These are phyloP conservation scores for Barnettozyma populi DNA, from an alignment of 805 yeast genomes.

Conservation along the genomic window DNA sequence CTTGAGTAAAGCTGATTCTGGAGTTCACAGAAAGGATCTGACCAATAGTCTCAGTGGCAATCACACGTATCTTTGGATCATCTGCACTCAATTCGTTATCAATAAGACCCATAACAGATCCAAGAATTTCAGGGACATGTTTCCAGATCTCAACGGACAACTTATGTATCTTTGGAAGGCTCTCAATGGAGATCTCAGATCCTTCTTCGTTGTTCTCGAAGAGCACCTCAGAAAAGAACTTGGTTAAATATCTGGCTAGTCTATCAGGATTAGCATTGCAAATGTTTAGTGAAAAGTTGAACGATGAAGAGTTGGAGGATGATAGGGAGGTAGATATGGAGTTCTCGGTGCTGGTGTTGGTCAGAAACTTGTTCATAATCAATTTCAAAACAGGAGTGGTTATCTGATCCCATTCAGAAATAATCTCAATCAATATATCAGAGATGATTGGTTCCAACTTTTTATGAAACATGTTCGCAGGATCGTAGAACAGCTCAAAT, in stretches of 20 bases:
- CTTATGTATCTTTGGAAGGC: conserved; percentile 55
- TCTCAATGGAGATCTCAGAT: conserved; percentile 27
- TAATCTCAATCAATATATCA: conserved; percentile 68
- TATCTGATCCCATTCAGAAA: conserved; percentile 63
- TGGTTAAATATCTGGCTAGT: conserved; percentile 70
- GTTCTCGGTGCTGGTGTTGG: conserved; percentile 16
- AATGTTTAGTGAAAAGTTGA: conserved; percentile 57
- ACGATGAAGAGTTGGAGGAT: conserved; percentile 39
- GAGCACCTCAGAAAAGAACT: conserved; percentile 70
- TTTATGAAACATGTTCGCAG: conserved; percentile 42
- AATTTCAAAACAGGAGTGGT: conserved; percentile 56
- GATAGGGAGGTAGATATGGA: conserved; percentile 16
- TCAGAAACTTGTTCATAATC: conserved; percentile 59
- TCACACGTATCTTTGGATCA: conserved; percentile 50
- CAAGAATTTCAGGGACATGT: conserved; percentile 66
- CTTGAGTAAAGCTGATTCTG: conserved; percentile 49
- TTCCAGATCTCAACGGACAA: conserved; percentile 69
- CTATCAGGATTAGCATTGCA: conserved; percentile 69
- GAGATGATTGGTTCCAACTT: conserved; percentile 57
- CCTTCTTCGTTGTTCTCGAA: conserved; percentile 37
- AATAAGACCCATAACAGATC: conserved; percentile 70
- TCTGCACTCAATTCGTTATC: conserved; percentile 79
- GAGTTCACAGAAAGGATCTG: conserved; percentile 47
- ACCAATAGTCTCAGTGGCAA: conserved; percentile 75
- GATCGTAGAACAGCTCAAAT: conserved; percentile 59